Evolutionary conservation across 257 asterid species (phyloP).

Genomic region (Solanum acaule): DNA sequence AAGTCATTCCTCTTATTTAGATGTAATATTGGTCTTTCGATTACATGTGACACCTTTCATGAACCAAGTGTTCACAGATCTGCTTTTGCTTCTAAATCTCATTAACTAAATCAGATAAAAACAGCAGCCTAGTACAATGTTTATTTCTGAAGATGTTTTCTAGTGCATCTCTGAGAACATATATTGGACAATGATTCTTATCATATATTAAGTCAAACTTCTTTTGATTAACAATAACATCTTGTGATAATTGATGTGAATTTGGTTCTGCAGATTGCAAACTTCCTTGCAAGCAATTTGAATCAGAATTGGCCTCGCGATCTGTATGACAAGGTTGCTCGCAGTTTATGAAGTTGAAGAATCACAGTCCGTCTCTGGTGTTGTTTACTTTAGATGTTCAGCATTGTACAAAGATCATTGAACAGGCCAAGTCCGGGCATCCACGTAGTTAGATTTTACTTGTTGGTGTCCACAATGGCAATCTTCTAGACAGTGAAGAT

Average conservation of each 20-base stretch:
- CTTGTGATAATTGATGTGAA: neutral
- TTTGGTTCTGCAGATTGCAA: slow-evolving; percentile 60
- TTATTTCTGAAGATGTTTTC: neutral
- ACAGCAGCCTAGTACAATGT: neutral
- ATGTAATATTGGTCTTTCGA: neutral
- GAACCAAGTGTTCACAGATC: neutral
- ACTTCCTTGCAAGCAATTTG: slow-evolving; percentile 81
- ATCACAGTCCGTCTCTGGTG: neutral
- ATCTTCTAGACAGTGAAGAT: neutral
- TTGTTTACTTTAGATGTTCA: neutral
- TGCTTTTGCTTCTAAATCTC: neutral
- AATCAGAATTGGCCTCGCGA: slow-evolving; percentile 91
- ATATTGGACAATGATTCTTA: neutral
- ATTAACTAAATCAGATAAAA: neutral
- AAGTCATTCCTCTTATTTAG: too few relatives aligned
- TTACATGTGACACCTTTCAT: neutral
- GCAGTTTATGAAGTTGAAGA: slow-evolving; percentile 44
- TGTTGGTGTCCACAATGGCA: neutral
- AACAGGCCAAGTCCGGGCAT: neutral
- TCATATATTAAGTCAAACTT: neutral
- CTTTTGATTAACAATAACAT: neutral
- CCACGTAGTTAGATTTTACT: neutral
- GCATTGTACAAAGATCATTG: neutral
- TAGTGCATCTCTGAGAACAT: neutral
- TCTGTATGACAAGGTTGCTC: slow-evolving; percentile 78